Evolutionary conservation across 139 green algal genomes (phyloP).

Genomic region (Micractinium sp.): DNA sequence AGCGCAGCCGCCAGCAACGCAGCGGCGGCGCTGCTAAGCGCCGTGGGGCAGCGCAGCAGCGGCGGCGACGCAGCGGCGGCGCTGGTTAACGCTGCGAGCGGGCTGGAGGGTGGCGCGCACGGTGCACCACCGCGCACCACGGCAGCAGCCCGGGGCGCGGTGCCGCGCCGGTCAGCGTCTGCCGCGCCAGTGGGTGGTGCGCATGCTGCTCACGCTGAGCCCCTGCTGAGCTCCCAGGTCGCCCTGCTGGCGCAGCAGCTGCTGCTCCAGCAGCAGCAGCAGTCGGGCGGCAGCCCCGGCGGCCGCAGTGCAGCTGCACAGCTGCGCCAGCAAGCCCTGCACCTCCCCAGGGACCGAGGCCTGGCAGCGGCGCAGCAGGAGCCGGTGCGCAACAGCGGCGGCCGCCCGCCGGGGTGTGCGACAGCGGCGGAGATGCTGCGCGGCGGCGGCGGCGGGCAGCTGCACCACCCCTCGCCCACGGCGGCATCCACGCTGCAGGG

Average conservation of each 20-base stretch:
- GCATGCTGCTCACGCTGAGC: not conserved
- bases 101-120: no score
- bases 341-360: not conserved
- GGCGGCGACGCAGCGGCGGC: not conserved
- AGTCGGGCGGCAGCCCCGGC: not conserved
- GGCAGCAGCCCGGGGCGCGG: not conserved
- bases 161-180: not conserved
- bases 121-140: not conserved
- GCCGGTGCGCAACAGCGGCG: not conserved
- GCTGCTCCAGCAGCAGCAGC: slow-evolving; percentile 23
- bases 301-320: not conserved
- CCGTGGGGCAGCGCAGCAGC: not conserved
- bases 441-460: not conserved
- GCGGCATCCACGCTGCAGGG: not conserved
- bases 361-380: not conserved
- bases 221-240: slow-evolving; percentile 14
- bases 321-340: not conserved
- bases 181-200: not conserved
- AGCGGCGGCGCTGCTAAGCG: not conserved
- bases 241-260: slow-evolving; percentile 31
- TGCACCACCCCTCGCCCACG: not conserved
- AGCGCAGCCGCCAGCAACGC: not conserved
- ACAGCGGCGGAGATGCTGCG: not conserved
- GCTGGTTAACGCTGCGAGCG: not conserved
- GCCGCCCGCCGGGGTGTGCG: not conserved